phyloP scores from a whole-genome alignment of 2,329 filamentous ascomycete species.

The Hypoxylon sp. region DNA sequence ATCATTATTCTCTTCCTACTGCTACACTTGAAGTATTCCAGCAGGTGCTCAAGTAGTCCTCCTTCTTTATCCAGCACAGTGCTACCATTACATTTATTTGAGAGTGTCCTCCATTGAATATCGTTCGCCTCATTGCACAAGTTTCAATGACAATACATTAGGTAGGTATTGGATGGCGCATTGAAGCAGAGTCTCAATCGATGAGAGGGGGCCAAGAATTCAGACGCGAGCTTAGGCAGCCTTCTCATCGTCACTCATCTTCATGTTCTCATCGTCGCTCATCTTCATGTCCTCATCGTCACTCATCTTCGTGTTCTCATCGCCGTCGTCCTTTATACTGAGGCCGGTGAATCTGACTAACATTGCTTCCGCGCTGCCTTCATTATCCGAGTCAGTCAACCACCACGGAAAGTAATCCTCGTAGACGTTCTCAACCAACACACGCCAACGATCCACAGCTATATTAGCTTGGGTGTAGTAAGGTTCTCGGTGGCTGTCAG shows the following conservation, averaged over 20 bases:
- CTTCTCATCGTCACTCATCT: background rate
- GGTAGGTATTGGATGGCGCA: background rate
- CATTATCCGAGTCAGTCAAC: background rate
- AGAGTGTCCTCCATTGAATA: background rate
- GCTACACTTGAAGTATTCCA: no score
- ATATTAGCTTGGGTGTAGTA: background rate
- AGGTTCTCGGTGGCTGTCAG: background rate
- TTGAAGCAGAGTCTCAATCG: no score
- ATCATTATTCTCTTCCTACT: no score
- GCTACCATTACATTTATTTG: background rate
- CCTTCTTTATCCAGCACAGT: no score
- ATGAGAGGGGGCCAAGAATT: no score
- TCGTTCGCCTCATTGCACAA: background rate
- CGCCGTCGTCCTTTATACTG: background rate
- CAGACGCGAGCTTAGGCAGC: background rate
- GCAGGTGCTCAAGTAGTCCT: no score
- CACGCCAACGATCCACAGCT: background rate
- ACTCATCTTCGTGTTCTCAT: background rate
- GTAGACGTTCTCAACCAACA: background rate
- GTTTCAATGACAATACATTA: background rate
- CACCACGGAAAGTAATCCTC: constrained; percentile 2
- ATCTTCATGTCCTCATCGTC: background rate
- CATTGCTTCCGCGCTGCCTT: background rate
- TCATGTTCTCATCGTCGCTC: background rate
- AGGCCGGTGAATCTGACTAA: background rate